A percentile compares a stretch with the other conserved stretches of the same genome.
Conservation (phyloP, 495 filamentous ascomycete genomes). For the Podospora comata region DNA sequence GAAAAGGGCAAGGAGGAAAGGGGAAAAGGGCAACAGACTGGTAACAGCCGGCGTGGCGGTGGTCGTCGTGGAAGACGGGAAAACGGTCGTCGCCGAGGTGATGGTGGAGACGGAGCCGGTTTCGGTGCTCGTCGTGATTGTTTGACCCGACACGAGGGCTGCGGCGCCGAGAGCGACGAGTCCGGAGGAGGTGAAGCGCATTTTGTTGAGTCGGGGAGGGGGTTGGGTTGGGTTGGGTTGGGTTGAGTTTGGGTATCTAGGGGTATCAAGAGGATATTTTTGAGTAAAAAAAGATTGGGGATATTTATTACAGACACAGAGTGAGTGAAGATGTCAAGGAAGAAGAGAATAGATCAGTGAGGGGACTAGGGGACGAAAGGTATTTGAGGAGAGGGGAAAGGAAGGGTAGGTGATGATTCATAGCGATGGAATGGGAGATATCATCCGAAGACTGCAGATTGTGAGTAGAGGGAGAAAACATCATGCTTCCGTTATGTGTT, state of each 20-base stretch:
- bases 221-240: background rate
- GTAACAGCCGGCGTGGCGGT: slow-evolving; percentile 4
- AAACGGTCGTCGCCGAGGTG: background rate
- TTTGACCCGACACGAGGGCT: slow-evolving; percentile 26
- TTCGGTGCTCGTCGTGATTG: slow-evolving; percentile 60
- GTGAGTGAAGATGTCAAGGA: background rate
- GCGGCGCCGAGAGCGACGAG: slow-evolving; percentile 13
- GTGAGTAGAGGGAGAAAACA: background rate
- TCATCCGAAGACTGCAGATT: background rate
- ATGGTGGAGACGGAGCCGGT: slow-evolving; percentile 46
- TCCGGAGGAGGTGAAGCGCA: slow-evolving; percentile 9
- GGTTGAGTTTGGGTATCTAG: background rate
- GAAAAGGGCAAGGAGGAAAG: background rate
- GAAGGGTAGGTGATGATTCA: background rate
- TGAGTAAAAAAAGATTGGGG: background rate
- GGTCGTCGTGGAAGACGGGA: slow-evolving; percentile 1
- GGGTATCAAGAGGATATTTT: background rate
- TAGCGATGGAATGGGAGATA: background rate
- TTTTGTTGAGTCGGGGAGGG: slow-evolving; percentile 9
- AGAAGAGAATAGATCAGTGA: background rate
- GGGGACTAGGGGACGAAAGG: background rate
- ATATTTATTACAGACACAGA: background rate
- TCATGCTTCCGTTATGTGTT: background rate
- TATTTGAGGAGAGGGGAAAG: background rate
- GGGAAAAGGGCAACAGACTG: background rate